Conservation (phyloP, 2,329 filamentous ascomycete species). For the Aspergillus bombycis region DNA sequence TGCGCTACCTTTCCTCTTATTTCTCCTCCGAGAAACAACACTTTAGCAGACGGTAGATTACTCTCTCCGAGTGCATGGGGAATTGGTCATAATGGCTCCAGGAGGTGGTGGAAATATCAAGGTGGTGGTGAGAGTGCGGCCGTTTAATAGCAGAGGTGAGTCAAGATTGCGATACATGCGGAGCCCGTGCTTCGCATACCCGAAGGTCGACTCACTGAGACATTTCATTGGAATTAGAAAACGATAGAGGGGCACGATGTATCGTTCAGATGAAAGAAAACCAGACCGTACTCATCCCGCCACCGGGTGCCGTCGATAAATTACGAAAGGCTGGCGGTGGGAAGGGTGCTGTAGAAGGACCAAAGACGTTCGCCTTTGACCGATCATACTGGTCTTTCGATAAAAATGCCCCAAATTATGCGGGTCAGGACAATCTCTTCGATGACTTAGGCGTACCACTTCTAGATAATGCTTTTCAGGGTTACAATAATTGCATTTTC, state of each 20-base stretch:
- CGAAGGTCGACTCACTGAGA: conserved; percentile 12
- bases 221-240: conserved; percentile 60
- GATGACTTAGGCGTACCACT: conserved; percentile 85
- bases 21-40: conserved; percentile 15
- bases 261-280: conserved; percentile 94
- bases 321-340: conserved; percentile 51
- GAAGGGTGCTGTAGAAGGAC: conserved; percentile 68
- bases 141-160: conserved; percentile 92
- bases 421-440: conserved; percentile 87
- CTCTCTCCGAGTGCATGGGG: conserved; percentile 39
- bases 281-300: conserved; percentile 83
- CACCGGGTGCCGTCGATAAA: conserved; percentile 62
- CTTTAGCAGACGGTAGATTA: conserved; percentile 19
- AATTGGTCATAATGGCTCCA: conserved; percentile 60
- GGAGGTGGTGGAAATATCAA: conserved; percentile 95
- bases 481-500: conserved; percentile 99
- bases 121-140: conserved; percentile 95
- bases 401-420: conserved; percentile 77
- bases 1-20: conserved; percentile 15
- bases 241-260: conserved; percentile 89
- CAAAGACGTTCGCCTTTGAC: conserved; percentile 93
- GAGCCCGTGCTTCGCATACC: not conserved
- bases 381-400: conserved; percentile 98
- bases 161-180: conserved; percentile 8
- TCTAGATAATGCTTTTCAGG: conserved; percentile 95